Evolutionary conservation across 768 basidiomycete genomes (phyloP), one percentile per base, ranked within the genome.

Genomic region (Calvatia gigantea): DNA sequence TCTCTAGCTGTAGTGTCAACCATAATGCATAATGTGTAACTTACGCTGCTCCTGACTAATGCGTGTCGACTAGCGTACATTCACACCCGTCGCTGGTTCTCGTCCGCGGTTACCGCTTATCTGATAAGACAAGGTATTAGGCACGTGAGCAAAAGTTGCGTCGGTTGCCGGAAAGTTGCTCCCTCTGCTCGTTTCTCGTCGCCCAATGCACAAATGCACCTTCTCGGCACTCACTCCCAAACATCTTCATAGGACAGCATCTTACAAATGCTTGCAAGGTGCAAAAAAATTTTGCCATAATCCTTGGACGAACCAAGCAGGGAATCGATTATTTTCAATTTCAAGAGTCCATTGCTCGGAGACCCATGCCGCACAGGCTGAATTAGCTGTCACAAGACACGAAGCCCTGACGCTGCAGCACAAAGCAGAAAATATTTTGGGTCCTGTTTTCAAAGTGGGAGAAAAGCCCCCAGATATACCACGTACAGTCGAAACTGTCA

Each of bases 331-430:
- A 51, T 41, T 51, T 39, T 41, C 50, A 4, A 31, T 27, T 5
- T 29, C 27, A 48, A 31, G 15, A 32, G 19, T 11, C 4, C 12
- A 9, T 5, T 27, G 21, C 28, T 28, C 39, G 14, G 17, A 15
- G 4, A 2, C 29, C 29, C 28, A 33, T 19, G 23, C 50, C 6
- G 12, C 35, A 11, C 50, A 41, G 31, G 33, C 32, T 3, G 33
- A 32, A 4, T 27, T 35, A 21, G 44, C 42, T 17, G 46, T 33
- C 2, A 54, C 44, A 2, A 32, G 44, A 45, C 46, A 65, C 31
- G 70, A 75, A 53, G 66, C 75, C 9, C 70, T 81, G 47, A 77
- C 75, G 6, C 60, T 83, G 9, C 66, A 85, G 31, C 78, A 83
- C 63, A 82, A 78, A 65, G 75, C 76, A 0, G 67, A 67, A 6